Base-by-base conservation (phyloP, 2,329 filamentous ascomycete genomes). In the Fusarium begoniae region DNA sequence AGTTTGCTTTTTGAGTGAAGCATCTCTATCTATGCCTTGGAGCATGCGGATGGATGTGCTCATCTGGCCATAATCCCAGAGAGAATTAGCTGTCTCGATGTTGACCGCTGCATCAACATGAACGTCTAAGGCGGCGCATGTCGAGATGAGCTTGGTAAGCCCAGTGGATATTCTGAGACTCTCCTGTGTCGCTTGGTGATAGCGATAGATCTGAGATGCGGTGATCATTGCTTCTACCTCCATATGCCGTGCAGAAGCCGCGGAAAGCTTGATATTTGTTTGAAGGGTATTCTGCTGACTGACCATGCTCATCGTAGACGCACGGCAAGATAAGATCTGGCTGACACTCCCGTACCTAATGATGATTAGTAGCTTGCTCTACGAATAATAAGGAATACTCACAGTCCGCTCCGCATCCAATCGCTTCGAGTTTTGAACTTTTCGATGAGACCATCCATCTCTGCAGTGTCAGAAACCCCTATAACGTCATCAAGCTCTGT, bases 1-100 rank as follows among this genome's bases (percentile, higher is more conserved):
- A 2, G 89, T 90, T 80, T 97, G 93, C 66, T 89, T 90, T 62
- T 89, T 89, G 6, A 94, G 82, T 35, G 90, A 87, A 44, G 87
- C 85, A 58, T 90, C 86, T 47, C 74, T 78, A 62, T 93, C 89
- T 17, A 98, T 87, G 48, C 90, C 88, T 78, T 96, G 93, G 26
- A 98, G 89, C 88, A 98, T 95, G 43, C 92, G 89, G 68, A 99
- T 98, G 0, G 96, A 98, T 1, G 94, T 90, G 26, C 92, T 90
- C 85, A 94, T 94, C 81, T 99, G 96, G 18, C 95, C 95, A 80
- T 98, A 93, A 71, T 97, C 94, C 96, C 96, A 99, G 2, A 99
- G 85, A 12, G 97, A 94, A 78, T 93, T 94, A 17, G 97, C 95
- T 13, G 94, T 90, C 81, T 98, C 96, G 61, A 96, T 89, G 72